Base-by-base conservation (phyloP, 257 asterid species). In the Avicennia marina region DNA sequence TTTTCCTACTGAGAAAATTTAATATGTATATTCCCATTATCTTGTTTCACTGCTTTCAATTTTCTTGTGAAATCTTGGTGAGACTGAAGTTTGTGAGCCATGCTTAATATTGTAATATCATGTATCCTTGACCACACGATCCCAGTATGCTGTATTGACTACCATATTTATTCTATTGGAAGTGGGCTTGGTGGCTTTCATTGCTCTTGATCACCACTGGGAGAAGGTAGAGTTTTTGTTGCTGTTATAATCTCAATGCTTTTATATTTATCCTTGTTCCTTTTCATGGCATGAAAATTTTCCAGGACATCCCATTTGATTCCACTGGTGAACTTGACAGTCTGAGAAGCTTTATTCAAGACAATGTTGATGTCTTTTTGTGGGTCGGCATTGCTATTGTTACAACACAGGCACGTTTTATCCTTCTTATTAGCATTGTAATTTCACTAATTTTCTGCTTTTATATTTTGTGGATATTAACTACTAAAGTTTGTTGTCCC, bases 271-370 rank as follows among this genome's bases (percentile, higher is more conserved):
- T 60, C 21, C 56, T 29, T 50, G 42, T 64, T 63, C 16, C 46
- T 49, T 49, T 32, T 26, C 58, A 25, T 60, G 52, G 12, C 38
- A 11, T 36, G 44, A 22, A 38, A 40, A 49, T 53, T 48, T 69
- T 56, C 54, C 75, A 90, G 98, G 95, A 77, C 63, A 77, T 87
- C 68, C 98, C 98, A 11, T 19, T 51, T 44, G 98, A 90, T 67
- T 75, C 94, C 62, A 90, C 98, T 44, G 98, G 96, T 68, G 95
- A 84, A 74, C 80, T 90, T 44, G 82, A 81, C 67, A 72, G 42
- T 24, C 24, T 87, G 18, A 70, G 75, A 31, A 48, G 53, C 69
- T 87, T 90, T 44, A 66, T 87, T 45, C 63, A 73, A 63, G 78
- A 74, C 58, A 82, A 90, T 58, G 60, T 51, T 47, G 90, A 80